Conservation (phyloP, 768 basidiomycete species). For the Podaxis sp. region DNA sequence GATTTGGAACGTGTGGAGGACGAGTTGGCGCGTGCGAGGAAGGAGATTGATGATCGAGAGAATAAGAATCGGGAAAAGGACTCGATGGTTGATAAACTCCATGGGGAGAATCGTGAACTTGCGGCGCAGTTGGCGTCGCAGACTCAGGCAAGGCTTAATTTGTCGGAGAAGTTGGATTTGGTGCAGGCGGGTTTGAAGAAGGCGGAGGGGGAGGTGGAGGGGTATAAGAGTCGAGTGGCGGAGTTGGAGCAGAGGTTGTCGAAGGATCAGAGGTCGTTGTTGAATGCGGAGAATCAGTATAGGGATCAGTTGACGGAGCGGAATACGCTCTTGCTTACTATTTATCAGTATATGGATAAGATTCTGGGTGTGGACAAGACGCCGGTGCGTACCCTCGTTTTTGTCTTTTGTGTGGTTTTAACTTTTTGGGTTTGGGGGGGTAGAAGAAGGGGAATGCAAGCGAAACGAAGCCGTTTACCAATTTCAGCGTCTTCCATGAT, state of each 20-base stretch:
- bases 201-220: constrained; percentile 65
- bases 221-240: constrained; percentile 56
- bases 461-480: constrained; percentile 91
- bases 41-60: constrained; percentile 69
- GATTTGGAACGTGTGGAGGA: constrained; percentile 81
- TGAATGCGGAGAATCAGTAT: constrained; percentile 75
- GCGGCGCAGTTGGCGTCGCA: constrained; percentile 77
- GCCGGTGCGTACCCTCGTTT: constrained; percentile 49
- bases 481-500: constrained; percentile 93
- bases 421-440: neutral
- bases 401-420: neutral
- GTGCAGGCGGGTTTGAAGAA: constrained; percentile 59
- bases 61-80: constrained; percentile 68
- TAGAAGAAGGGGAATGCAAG: constrained; percentile 75
- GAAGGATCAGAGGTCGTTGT: constrained; percentile 75
- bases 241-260: constrained; percentile 80
- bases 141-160: constrained; percentile 82
- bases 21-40: constrained; percentile 68
- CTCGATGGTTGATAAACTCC: constrained; percentile 66
- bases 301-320: constrained; percentile 92
- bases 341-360: constrained; percentile 94
- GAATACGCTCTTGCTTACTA: constrained; percentile 86
- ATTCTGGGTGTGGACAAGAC: constrained; percentile 89
- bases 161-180: constrained; percentile 86
- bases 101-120: constrained; percentile 80